Evolutionary conservation across 2,329 filamentous ascomycete species (phyloP).

Genomic region (Cladosporium sp.): DNA sequence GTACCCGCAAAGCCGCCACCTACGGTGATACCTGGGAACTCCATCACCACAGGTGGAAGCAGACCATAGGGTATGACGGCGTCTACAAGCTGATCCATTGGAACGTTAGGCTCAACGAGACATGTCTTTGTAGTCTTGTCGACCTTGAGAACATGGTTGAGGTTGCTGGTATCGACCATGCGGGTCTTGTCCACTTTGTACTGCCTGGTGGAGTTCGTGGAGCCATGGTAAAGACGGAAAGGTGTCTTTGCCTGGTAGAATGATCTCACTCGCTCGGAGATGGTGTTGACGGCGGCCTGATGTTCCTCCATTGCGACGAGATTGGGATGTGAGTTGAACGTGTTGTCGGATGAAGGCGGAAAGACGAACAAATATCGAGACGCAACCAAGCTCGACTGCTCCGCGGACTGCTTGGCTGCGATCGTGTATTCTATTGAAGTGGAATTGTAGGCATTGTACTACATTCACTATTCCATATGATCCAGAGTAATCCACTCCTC

Average conservation of each 20-base stretch:
- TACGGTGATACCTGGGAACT: slow-evolving; percentile 71
- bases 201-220: slow-evolving; percentile 55
- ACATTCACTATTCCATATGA: too few relatives aligned
- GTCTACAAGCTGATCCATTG: slow-evolving; percentile 65
- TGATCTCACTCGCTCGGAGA: slow-evolving; percentile 42
- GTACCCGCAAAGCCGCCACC: slow-evolving; percentile 69
- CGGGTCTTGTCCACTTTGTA: slow-evolving; percentile 35
- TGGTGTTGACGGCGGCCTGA: slow-evolving; percentile 37
- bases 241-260: slow-evolving; percentile 42
- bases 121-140: slow-evolving; percentile 56
- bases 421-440: neutral
- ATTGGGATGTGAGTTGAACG: neutral
- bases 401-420: neutral
- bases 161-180: slow-evolving; percentile 64
- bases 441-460: neutral
- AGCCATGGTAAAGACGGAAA: slow-evolving; percentile 60
- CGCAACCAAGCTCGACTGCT: neutral
- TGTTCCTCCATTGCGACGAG: slow-evolving; percentile 34
- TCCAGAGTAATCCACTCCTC: neutral
- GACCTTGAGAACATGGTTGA: slow-evolving; percentile 64
- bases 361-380: neutral
- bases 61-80: slow-evolving; percentile 58
- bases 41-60: slow-evolving; percentile 67
- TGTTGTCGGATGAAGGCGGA: slow-evolving; percentile 2
- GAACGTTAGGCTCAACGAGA: slow-evolving; percentile 69